A percentile compares a stretch with the other conserved stretches of the same genome.
Conservation (phyloP, 2,329 filamentous ascomycete genomes). For the Onygenales sp. region DNA sequence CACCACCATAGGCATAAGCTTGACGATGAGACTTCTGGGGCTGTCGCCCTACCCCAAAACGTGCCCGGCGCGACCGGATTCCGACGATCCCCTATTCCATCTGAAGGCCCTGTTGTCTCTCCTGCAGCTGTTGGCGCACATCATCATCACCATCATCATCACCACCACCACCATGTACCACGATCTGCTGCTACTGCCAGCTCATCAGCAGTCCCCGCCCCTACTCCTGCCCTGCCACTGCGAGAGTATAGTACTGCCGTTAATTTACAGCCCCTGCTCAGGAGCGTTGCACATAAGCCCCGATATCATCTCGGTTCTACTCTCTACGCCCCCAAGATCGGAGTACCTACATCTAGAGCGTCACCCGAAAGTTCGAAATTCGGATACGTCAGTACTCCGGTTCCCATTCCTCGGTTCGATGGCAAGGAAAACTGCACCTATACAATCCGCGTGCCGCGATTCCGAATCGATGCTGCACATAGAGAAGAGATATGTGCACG, state of each 20-base stretch:
- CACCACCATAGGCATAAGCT: conserved; percentile 48
- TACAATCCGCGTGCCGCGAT: conserved; percentile 75
- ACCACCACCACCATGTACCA: conserved; percentile 30
- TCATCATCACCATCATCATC: conserved; percentile 38
- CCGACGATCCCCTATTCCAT: conserved; percentile 20
- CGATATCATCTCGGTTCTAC: conserved; percentile 77
- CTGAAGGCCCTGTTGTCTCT: conserved; percentile 14
- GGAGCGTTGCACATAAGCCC: conserved; percentile 59
- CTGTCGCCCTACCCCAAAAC: conserved; percentile 10
- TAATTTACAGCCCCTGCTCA: conserved; percentile 59
- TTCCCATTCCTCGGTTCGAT: conserved; percentile 65
- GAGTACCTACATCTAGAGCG: conserved; percentile 33
- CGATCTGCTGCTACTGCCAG: conserved; percentile 17
- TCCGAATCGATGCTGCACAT: conserved; percentile 59
- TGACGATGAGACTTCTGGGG: conserved; percentile 36
- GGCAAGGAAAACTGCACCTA: conserved; percentile 82
- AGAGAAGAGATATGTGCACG: conserved; percentile 77
- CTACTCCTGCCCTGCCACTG: conserved; percentile 23
- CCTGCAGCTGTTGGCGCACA: conserved; percentile 20
- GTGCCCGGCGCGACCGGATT: neutral
- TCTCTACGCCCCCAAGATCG: conserved; percentile 63
- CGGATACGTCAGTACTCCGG: conserved; percentile 52
- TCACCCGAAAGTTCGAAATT: conserved; percentile 43
- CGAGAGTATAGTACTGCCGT: conserved; percentile 57
- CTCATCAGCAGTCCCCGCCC: conserved; percentile 13